Evolutionary conservation across 2,329 filamentous ascomycete species (phyloP), one percentile per base, ranked within the genome.

Genomic region (Monosporascus sp.): DNA sequence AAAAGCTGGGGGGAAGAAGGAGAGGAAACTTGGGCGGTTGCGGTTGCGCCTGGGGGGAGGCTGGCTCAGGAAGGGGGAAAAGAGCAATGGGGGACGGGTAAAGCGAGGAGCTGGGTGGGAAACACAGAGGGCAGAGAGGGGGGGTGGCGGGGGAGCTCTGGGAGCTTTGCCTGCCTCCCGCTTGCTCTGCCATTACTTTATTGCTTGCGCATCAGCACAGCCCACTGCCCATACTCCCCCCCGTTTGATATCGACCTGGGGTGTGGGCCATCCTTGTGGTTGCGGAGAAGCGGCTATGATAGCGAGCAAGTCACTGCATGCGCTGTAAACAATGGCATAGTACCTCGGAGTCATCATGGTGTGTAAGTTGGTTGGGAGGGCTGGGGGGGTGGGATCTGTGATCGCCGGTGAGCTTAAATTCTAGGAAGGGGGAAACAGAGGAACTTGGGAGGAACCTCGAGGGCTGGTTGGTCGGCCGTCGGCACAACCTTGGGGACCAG

Each of bases 1-100:
- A 47, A 57, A 47, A 50, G 48, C 48, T 47, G 59, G 53, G 57
- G 54, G 54, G 50, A 52, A 49, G 48, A 53, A 57, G 53, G 52
- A 51, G 59, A 58, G 55, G 60, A 61, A 52, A 62, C 59, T 53
- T 52, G 56, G 58, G 60, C 58, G 54, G 49, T 60, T 31, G 63
- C 56, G 60, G 63, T 59, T 59, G 61, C 58, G 60, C 57, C 58
- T 57, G 53, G 53, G 60, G 56, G 57, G 58, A 63, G 63, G 61
- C 61, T 58, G 60, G 58, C 53, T 59, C 53, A 56, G 56, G 45
- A 56, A 56, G 47, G 53, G 58, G 47, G 27, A 41, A 38, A 25
- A 27, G 27, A 5, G 9, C 31, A 49, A 52, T 25, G 20, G 31
- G 31, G 22, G 27, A 31, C 45, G 48, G 37, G 41, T 22, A 49